Base-by-base conservation (phyloP, 2,329 filamentous ascomycete species). In the Blastomyces percursus region DNA sequence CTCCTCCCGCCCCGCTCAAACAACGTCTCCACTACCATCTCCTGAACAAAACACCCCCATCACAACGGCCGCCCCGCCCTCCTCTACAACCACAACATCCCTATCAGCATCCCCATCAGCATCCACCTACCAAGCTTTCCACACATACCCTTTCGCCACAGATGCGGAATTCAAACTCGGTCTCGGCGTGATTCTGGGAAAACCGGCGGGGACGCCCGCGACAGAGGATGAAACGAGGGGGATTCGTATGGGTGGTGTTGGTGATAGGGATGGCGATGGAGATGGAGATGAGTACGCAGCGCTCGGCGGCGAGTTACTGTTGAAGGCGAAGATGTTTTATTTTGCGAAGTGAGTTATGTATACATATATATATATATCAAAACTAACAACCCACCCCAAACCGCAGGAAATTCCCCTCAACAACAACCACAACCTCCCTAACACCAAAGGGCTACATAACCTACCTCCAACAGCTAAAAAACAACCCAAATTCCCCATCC, bases 151-250 rank as follows among this genome's bases (percentile, higher is more conserved):
- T 24, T 80, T 79, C 65, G 61, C 65, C 24, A 62, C 70, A 8
- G 79, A 81, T 64, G 62, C 66, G 1, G 78, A 80, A 64, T 81
- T 80, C 66, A 77, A 75, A 63, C 73, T 72, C 56, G 79, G 79
- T n/a, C 73, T 81, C n/a, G 72, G 75, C 11, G 70, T 75, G 32
- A 79, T 81, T 56, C 72, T 81, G 19, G 74, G 76, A 42, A 50
- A 60, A 7, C 58, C 58, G 61, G 71, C 74, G 12, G 71, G 71
- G 46, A 73, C 67, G 1, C 73, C 74, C 42, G 73, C 75, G 9
- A 74, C 74, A 21, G 71, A 74, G 42, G 70, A 69, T 19, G 56
- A 59, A 2, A 40, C 32, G n/a, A 46, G 2, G 16, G 38, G 42
- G 3, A 2, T 7, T 27, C 2, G 19, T 30, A 8, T 8, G 2